Evolutionary conservation across 352 stramenopile species (phyloP).

Genomic region (Pythium angustatum): DNA sequence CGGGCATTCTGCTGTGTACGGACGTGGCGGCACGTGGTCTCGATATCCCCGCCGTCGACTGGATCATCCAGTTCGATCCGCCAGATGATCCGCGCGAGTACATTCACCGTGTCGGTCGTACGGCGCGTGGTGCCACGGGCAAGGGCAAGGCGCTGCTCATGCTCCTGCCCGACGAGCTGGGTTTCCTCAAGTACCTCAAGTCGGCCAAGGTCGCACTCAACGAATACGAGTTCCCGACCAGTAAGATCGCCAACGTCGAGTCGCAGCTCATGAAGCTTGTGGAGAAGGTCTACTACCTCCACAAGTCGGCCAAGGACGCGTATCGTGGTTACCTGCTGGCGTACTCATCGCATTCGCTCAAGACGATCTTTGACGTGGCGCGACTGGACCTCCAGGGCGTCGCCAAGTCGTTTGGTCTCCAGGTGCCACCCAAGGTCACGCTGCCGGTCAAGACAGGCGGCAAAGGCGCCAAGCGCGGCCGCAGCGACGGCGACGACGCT

Average conservation of each 20-base stretch:
- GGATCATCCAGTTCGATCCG: conserved; percentile 99
- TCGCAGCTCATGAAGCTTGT: conserved; percentile 97
- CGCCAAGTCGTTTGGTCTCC: conserved; percentile 97
- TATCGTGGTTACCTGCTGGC: conserved; percentile 98
- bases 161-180: conserved; percentile 96
- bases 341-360: conserved; percentile 97
- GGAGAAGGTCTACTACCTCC: conserved; percentile 99
- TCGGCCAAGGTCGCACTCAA: conserved; percentile 98
- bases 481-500: conserved; percentile 44
- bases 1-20: conserved; percentile 97
- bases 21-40: conserved; percentile 97
- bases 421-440: conserved; percentile 96
- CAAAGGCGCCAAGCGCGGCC: conserved; percentile 73
- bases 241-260: conserved; percentile 98
- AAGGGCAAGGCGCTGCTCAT: conserved; percentile 97
- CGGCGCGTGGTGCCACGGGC: conserved; percentile 84
- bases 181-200: conserved; percentile 98
- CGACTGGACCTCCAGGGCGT: conserved; percentile 95
- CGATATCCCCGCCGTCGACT: conserved; percentile 97
- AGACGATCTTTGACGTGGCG: conserved; percentile 99
- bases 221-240: conserved; percentile 98
- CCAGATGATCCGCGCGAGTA: conserved; percentile 99
- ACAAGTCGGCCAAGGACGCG: conserved; percentile 96
- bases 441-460: conserved; percentile 88
- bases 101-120: conserved; percentile 93